Percentiles rank a stretch among this genome's conserved stretches.
Evolutionary conservation across 2,329 filamentous ascomycete genomes (phyloP).

Genomic region (Tolypocladium amazonense): DNA sequence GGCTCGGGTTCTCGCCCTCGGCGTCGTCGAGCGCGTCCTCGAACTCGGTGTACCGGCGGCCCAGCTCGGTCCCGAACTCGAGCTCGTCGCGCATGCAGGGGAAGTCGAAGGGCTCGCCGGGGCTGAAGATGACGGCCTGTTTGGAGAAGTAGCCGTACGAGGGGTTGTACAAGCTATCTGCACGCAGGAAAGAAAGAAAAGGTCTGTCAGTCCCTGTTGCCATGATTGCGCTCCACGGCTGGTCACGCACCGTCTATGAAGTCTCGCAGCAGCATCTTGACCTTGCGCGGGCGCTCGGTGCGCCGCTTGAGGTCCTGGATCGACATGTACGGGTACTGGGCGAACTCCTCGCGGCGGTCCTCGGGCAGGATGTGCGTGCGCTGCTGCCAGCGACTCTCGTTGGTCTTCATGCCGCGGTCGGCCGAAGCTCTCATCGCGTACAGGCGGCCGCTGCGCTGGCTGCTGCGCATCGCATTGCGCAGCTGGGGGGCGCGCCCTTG

Average conservation of each 20-base stretch:
- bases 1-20: conserved; percentile 54
- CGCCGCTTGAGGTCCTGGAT: conserved; percentile 64
- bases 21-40: conserved; percentile 75
- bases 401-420: conserved; percentile 32
- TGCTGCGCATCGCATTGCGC: background rate
- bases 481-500: conserved; percentile 10
- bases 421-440: conserved; percentile 19
- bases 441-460: conserved; percentile 6
- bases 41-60: conserved; percentile 76
- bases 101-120: conserved; percentile 88
- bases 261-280: conserved; percentile 96
- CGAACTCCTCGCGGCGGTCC: conserved; percentile 73
- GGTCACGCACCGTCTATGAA: conserved; percentile 77
- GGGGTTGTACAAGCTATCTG: conserved; percentile 90
- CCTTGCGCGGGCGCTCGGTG: conserved; percentile 67
- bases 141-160: conserved; percentile 95
- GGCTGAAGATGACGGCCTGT: conserved; percentile 90
- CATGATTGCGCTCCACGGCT: background rate
- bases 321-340: conserved; percentile 74
- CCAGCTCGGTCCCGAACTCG: conserved; percentile 68
- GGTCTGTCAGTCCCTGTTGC: conserved; percentile 6
- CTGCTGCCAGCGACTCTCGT: conserved; percentile 78
- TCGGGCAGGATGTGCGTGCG: conserved; percentile 62
- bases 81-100: conserved; percentile 69
- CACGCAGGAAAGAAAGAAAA: too few species aligned